Evolutionary conservation across 371 early-diverging fungal species (phyloP), one percentile per base, ranked within the genome.

Genomic region (Capillidium rhysosporum): DNA sequence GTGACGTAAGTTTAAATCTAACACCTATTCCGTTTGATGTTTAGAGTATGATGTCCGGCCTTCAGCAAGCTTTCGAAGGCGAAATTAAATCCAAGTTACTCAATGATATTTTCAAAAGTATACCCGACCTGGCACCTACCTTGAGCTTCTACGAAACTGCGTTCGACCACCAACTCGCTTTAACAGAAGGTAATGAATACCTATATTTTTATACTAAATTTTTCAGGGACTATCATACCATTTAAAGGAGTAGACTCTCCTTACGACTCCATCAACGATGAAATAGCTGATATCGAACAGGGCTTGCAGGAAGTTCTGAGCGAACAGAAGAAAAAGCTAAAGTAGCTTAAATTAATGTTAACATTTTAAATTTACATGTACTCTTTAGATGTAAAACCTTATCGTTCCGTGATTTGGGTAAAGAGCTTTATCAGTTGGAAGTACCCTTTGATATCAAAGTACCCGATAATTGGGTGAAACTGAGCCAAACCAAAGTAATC

Each of bases 341-440:
- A 38, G 31, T 25, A 41, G 12, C 20, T 14, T 41, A 0, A 20
- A 12, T n/a, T 25, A 39, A 21, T 9, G n/a, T 47, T 9, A 9
- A 16, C 16, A n/a, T 12, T 41, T 1, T 52, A 12, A 49, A n/a
- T 24, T 10, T 8, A 12, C 47, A 26, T 30, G 26, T 53, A 9
- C 60, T 40, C 0, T 34, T 8, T 57, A 74, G 75, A 40, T 68
- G 66, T 2, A 57, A 67, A 26, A 67, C 71, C 34, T 52, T 84
- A n/a, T 58, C 52, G 1, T 99, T 85, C 70, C 84, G 80, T 59
- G 80, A 93, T 68, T 62, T 94, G 47, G 93, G 93, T 24, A 98
- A 98, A 63, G 98, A 98, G 60, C 73, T 88, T 8, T 92, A 86
- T 65, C 92, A 91, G 67, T 63, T 98, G 14, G 98, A 99, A 62